Evolutionary conservation across 768 basidiomycete genomes (phyloP).

Genomic region (Wakefieldia striispora): DNA sequence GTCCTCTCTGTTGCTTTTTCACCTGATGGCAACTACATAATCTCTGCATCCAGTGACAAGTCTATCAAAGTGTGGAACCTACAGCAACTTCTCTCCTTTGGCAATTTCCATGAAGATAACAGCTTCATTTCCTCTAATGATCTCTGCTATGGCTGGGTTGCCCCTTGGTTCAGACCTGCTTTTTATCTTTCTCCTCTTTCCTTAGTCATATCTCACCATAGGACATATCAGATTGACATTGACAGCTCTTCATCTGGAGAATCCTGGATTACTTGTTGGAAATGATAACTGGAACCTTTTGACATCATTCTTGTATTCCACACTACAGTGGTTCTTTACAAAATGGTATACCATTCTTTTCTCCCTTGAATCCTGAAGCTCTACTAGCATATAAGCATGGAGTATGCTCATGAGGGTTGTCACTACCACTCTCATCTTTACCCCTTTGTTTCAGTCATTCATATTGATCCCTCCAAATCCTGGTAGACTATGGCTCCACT

Average conservation of each 20-base stretch:
- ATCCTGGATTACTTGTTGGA: slow-evolving; percentile 1
- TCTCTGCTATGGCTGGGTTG: neutral
- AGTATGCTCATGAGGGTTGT: slow-evolving; percentile 52
- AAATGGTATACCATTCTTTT: too few species aligned
- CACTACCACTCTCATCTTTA: slow-evolving; percentile 14
- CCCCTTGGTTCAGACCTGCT: neutral
- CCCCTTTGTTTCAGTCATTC: slow-evolving; percentile 24
- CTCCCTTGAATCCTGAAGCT: too few species aligned
- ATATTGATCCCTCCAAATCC: slow-evolving; percentile 45
- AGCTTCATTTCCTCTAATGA: too few species aligned
- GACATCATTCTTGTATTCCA: too few species aligned
- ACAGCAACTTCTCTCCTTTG: too few species aligned
- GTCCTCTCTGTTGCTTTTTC: too few species aligned
- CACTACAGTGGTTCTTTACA: too few species aligned
- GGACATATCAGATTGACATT: neutral
- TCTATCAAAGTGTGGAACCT: too few species aligned
- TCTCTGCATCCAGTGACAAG: too few species aligned
- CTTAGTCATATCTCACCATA: neutral
- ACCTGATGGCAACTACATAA: too few species aligned
- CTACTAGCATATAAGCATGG: too few species aligned
- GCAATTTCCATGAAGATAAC: too few species aligned
- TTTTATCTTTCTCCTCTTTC: neutral
- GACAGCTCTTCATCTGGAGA: neutral
- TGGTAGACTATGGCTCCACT: slow-evolving; percentile 26
- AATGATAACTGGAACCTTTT: neutral